Evolutionary conservation across 257 asterid genomes (phyloP).

Genomic region (Solanum arcanum): DNA sequence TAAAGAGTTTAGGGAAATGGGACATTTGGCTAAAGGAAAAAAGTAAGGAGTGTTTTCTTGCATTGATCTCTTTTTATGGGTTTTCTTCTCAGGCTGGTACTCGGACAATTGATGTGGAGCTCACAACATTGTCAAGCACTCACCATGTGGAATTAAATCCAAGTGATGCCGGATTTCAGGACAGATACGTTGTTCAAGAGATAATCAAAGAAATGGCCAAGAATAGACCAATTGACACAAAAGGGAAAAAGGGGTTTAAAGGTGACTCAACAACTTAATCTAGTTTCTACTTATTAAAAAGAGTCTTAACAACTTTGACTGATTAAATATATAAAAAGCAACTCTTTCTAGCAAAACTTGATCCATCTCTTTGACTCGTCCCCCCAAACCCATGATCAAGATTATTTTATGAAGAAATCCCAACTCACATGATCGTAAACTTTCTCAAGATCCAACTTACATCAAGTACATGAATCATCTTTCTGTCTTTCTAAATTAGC

Average conservation of each 20-base stretch:
- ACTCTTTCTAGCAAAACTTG: background rate
- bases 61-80: background rate
- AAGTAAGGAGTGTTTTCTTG: background rate
- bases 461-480: background rate
- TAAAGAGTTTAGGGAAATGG: background rate
- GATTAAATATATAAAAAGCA: background rate
- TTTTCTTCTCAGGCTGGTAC: constrained; percentile 62
- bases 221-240: constrained; percentile 82
- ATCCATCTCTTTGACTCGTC: background rate
- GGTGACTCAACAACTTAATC: constrained; percentile 25
- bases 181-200: constrained; percentile 94
- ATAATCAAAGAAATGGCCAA: constrained; percentile 95
- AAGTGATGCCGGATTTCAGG: constrained; percentile 93
- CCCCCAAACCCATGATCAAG: background rate
- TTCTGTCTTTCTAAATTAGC: background rate
- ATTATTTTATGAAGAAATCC: background rate
- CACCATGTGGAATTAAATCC: constrained; percentile 95
- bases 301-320: background rate
- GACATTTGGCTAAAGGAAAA: background rate
- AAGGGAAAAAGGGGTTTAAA: constrained; percentile 91
- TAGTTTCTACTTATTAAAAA: background rate
- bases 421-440: background rate
- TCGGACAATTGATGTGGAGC: constrained; percentile 78
- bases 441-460: background rate
- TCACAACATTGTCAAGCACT: constrained; percentile 72